These are phyloP conservation scores for Geosmithia putterillii DNA, from an alignment of 2,329 filamentous ascomycete genomes.

Conservation along the genomic window DNA sequence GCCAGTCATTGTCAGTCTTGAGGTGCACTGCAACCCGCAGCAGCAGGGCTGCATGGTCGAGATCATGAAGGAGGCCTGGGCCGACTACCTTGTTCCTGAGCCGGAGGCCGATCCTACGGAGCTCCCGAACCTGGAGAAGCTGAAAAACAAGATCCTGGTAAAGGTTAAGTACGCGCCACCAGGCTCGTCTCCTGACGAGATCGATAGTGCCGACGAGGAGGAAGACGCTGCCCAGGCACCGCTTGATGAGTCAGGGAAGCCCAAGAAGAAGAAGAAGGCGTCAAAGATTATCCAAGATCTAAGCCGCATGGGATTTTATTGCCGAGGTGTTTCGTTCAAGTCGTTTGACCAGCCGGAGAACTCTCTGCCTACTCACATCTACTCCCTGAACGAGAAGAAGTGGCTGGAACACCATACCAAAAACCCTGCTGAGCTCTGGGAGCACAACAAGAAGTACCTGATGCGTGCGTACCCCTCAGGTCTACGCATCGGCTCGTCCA, in stretches of 20 bases:
- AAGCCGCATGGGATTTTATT: constrained; percentile 70
- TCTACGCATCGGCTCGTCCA: constrained; percentile 70
- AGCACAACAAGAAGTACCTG: constrained; percentile 69
- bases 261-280: constrained; percentile 35
- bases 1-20: constrained; percentile 86
- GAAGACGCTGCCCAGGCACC: constrained; percentile 20
- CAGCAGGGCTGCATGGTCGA: constrained; percentile 88
- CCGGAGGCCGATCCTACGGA: constrained; percentile 29
- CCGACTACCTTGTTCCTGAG: constrained; percentile 52
- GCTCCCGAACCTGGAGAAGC: constrained; percentile 56
- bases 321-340: constrained; percentile 71
- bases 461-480: constrained; percentile 86
- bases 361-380: constrained; percentile 54
- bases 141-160: constrained; percentile 70
- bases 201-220: constrained; percentile 22
- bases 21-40: constrained; percentile 69
- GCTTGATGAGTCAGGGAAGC: constrained; percentile 7
- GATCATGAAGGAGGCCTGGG: constrained; percentile 81
- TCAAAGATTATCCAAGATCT: constrained; percentile 61
- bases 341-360: constrained; percentile 61
- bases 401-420: constrained; percentile 50
- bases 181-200: constrained; percentile 15
- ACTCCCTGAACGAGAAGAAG: constrained; percentile 50
- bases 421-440: constrained; percentile 46
- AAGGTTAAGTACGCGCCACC: constrained; percentile 63